Conservation (phyloP, 2,329 filamentous ascomycete genomes). For the Cladosporium sphaerospermum region DNA sequence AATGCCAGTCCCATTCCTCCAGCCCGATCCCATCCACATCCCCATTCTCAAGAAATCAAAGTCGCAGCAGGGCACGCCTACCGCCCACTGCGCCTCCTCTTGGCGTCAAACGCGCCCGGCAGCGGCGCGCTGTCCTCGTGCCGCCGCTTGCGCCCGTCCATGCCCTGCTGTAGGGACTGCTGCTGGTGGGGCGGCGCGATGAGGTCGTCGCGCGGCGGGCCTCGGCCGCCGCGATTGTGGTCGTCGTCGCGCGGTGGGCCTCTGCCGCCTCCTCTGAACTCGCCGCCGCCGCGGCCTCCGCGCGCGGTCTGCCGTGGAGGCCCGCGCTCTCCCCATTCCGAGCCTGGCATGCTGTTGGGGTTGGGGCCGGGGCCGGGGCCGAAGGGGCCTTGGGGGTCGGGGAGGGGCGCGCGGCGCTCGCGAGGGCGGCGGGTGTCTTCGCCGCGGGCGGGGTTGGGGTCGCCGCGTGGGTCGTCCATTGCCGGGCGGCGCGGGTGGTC, state of each 20-base stretch:
- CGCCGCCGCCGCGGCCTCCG: constrained; percentile 1
- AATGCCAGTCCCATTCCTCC: too few relatives aligned
- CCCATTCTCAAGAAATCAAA: too few relatives aligned
- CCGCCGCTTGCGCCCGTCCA: constrained; percentile 23
- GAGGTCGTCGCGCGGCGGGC: constrained; percentile 17
- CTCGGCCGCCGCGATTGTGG: constrained; percentile 16
- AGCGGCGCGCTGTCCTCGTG: constrained; percentile 21
- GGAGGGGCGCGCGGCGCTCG: constrained; percentile 14
- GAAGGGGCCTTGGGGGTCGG: constrained; percentile 10
- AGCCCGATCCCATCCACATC: too few relatives aligned
- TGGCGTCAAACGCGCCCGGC: background rate
- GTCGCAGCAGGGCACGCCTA: background rate
- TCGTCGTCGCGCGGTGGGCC: constrained; percentile 13
- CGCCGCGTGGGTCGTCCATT: constrained; percentile 20
- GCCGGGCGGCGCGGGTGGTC: constrained; percentile 16
- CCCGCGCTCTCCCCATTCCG: constrained; percentile 20
- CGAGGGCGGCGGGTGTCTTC: constrained; percentile 23
- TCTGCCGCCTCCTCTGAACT: constrained; percentile 3
- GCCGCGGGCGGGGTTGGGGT: constrained; percentile 16
- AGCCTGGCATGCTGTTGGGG: constrained; percentile 3
- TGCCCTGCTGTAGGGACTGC: background rate
- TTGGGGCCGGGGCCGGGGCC: background rate
- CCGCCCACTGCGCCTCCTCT: constrained; percentile 9
- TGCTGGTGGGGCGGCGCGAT: constrained; percentile 2
- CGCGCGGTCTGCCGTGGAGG: constrained; percentile 1